A percentile compares a stretch with the other conserved stretches of the same genome.
phyloP scores from a whole-genome alignment of 2,329 filamentous ascomycete species.

The Penicillium sp. region DNA sequence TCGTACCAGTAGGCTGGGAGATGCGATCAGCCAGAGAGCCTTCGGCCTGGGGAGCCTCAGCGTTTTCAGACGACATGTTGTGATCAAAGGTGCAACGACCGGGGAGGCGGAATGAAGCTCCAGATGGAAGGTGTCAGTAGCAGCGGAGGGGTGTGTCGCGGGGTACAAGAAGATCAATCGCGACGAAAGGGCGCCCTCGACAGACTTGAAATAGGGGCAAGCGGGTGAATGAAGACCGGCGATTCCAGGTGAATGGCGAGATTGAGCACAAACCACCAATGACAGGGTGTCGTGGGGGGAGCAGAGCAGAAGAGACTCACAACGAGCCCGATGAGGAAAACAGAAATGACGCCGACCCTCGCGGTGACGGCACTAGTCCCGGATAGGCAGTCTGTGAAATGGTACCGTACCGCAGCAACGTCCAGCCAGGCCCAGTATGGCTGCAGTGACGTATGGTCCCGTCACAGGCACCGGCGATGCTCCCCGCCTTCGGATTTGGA shows the following conservation, averaged over 20 bases:
- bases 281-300: too few relatives aligned
- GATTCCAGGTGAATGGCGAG: too few relatives aligned
- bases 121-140: too few relatives aligned
- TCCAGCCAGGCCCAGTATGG: too few relatives aligned
- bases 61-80: constrained; percentile 41
- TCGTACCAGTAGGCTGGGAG: constrained; percentile 40
- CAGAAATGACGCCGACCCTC: neutral
- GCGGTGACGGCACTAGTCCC: neutral
- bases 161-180: neutral
- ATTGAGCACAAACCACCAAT: too few relatives aligned
- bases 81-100: neutral
- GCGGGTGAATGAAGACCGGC: too few relatives aligned
- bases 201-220: too few relatives aligned
- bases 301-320: too few relatives aligned
- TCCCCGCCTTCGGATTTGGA: constrained; percentile 27
- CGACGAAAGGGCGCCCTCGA: neutral
- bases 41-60: constrained; percentile 27
- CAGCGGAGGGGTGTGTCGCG: neutral
- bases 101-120: constrained; percentile 1
- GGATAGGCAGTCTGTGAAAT: neutral
- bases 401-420: too few relatives aligned
- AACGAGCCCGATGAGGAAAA: too few relatives aligned
- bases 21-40: constrained; percentile 51
- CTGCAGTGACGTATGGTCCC: constrained; percentile 24
- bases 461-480: constrained; percentile 26